Evolutionary conservation across 2,329 filamentous ascomycete species (phyloP).

Genomic region (Aspergillus tubingensis): DNA sequence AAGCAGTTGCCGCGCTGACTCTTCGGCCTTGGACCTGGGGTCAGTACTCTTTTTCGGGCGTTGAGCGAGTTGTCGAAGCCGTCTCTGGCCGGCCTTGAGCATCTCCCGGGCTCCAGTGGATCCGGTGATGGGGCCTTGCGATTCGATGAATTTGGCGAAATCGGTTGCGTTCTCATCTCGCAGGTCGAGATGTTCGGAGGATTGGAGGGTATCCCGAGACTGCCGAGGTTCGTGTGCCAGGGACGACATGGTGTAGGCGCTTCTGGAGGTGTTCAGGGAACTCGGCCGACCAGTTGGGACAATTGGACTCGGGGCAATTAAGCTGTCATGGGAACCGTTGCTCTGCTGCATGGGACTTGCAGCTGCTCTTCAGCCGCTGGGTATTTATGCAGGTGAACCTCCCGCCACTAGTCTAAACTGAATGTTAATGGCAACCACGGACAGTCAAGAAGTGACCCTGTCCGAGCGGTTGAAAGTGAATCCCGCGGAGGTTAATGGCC

Average conservation of each 20-base stretch:
- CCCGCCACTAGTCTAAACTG: conserved; percentile 3
- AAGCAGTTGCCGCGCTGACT: conserved; percentile 30
- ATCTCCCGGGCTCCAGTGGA: conserved; percentile 31
- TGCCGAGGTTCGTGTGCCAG: conserved; percentile 18
- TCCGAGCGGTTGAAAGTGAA: background rate
- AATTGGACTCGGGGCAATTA: conserved; percentile 37
- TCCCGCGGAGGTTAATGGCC: too few relatives aligned
- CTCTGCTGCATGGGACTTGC: conserved; percentile 32
- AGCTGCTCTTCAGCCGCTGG: conserved; percentile 21
- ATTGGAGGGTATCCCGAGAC: conserved; percentile 14
- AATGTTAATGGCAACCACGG: conserved; percentile 11
- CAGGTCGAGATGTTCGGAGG: conserved; percentile 16
- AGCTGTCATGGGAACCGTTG: conserved; percentile 27
- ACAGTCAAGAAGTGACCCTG: too few relatives aligned
- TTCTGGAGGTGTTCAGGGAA: conserved; percentile 26
- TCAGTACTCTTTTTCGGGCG: conserved; percentile 31
- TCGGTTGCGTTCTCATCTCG: conserved; percentile 38
- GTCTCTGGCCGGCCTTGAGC: conserved; percentile 36
- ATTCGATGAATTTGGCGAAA: conserved; percentile 40
- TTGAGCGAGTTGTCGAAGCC: conserved; percentile 38
- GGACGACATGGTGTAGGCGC: conserved; percentile 27
- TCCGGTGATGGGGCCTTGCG: conserved; percentile 23
- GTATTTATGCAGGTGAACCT: conserved; percentile 20
- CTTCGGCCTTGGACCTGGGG: conserved; percentile 27
- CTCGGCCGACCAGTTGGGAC: conserved; percentile 37